Evolutionary conservation across 805 yeast species (phyloP), one percentile per base, ranked within the genome.

Genomic region (Isabelozyma heimii): DNA sequence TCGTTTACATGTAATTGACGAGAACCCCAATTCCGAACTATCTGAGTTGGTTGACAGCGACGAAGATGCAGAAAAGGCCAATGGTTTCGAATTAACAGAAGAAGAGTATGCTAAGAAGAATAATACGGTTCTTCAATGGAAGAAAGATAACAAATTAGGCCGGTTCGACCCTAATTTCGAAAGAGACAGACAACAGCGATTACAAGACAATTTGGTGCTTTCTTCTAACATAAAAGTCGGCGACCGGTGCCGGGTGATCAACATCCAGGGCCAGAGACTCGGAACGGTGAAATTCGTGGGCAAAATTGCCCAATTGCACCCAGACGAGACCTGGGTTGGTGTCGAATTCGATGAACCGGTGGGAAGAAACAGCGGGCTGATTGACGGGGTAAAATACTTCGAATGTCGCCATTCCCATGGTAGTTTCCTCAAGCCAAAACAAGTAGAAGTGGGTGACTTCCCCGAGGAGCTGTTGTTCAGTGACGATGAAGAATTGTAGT

Each of bases 291-390:
- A 75, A 49, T 92, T 69, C 58, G 69, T 91, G 12, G 98, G 98
- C 2, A 67, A 66, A 38, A 81, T 92, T 1, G 73, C 81, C 0
- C 82, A 77, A 38, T 79, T 91, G 44, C 84, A 82, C 43, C 15
- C n/a, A 8, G 77, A 73, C 2, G 78, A 72, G 35, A 55, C 57
- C 15, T 92, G 97, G 97, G 78, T 88, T 28, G 98, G 97, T 0
- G 79, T 92, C 3, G 88, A 85, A 56, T 83, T 91, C 47, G 94
- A 88, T 56, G 90, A 87, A 55, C 92, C 97, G 0, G 78, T 80
- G 7, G 98, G 98, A 5, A 89, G 87, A 63, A 89, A 91, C 59
- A 82, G 89, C 60, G 98, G 98, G 0, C 67, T 81, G 16, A 70
- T 90, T 38, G 80, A 82, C 35, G 91, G 89, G 0, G 62, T 56